Evolutionary conservation across 192 early-diverging fungal genomes (phyloP).

Genomic region (Coemansia sp.): DNA sequence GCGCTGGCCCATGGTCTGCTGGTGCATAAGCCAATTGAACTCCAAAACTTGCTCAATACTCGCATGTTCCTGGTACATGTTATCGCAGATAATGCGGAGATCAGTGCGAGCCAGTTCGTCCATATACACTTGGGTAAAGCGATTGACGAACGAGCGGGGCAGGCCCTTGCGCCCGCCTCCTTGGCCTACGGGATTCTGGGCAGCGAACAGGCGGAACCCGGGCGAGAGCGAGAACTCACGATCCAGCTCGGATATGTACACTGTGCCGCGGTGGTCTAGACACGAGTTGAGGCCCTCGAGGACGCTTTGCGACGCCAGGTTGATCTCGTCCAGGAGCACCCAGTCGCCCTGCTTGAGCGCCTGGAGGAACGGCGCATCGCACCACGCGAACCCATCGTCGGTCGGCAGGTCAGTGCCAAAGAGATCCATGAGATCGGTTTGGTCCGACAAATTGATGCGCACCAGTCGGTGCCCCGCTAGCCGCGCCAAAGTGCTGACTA

Average conservation of each 20-base stretch:
- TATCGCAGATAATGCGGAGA: constrained; percentile 72
- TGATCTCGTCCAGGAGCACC: constrained; percentile 97
- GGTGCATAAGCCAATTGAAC: constrained; percentile 87
- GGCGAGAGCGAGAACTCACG: constrained; percentile 75
- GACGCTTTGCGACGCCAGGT: constrained; percentile 97
- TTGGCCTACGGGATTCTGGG: constrained; percentile 95
- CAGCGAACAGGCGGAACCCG: constrained; percentile 92
- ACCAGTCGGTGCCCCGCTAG: constrained; percentile 83
- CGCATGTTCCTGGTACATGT: constrained; percentile 56
- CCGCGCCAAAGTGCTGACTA: constrained; percentile 79
- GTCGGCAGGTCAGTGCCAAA: constrained; percentile 98
- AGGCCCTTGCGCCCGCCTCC: constrained; percentile 99
- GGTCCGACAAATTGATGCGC: constrained; percentile 97
- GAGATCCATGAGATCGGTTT: constrained; percentile 97
- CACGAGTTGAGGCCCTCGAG: constrained; percentile 98
- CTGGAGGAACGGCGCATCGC: constrained; percentile 94
- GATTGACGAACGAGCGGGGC: constrained; percentile 95
- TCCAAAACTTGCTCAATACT: constrained; percentile 38
- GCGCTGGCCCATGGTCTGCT: constrained; percentile 78
- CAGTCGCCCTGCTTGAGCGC: constrained; percentile 96
- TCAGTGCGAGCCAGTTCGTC: constrained; percentile 80
- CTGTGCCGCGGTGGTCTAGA: constrained; percentile 93
- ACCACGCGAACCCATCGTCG: constrained; percentile 89
- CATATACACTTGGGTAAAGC: constrained; percentile 95
- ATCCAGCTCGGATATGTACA: constrained; percentile 96